These are phyloP conservation scores for Cryphonectria carpinicola DNA, from an alignment of 2,329 filamentous ascomycete species.

Conservation along the genomic window DNA sequence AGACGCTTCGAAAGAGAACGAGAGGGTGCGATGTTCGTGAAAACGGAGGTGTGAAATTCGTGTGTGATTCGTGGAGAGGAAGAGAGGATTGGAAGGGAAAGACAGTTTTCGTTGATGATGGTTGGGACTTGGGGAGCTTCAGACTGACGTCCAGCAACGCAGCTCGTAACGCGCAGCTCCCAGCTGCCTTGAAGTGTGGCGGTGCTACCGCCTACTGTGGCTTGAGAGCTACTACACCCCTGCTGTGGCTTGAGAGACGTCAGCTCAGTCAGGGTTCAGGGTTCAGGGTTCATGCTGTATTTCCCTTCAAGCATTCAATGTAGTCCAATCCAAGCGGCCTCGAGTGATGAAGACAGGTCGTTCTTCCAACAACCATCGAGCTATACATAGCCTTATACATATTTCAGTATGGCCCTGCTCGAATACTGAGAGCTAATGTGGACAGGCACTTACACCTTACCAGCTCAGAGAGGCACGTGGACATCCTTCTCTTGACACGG, in stretches of 20 bases:
- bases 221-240: neutral
- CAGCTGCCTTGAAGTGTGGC: slow-evolving; percentile 24
- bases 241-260: slow-evolving; percentile 5
- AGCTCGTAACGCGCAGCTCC: slow-evolving; percentile 20
- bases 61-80: neutral
- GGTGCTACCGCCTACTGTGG: slow-evolving; percentile 1
- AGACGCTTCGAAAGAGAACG: neutral
- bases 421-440: too few relatives aligned
- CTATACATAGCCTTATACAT: too few relatives aligned
- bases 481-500: too few relatives aligned
- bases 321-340: too few relatives aligned
- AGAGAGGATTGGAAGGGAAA: neutral
- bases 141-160: slow-evolving; percentile 16
- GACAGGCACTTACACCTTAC: too few relatives aligned
- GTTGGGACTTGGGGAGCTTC: slow-evolving; percentile 13
- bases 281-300: neutral
- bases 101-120: neutral
- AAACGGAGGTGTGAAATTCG: neutral
- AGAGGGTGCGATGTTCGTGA: neutral
- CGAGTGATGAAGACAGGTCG: too few relatives aligned
- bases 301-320: too few relatives aligned
- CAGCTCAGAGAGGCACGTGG: too few relatives aligned
- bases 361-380: too few relatives aligned
- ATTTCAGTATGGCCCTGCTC: too few relatives aligned
- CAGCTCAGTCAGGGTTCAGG: neutral